Evolutionary conservation across 495 filamentous ascomycete genomes (phyloP), one percentile per base, ranked within the genome.

Genomic region (Penicillium canariense): DNA sequence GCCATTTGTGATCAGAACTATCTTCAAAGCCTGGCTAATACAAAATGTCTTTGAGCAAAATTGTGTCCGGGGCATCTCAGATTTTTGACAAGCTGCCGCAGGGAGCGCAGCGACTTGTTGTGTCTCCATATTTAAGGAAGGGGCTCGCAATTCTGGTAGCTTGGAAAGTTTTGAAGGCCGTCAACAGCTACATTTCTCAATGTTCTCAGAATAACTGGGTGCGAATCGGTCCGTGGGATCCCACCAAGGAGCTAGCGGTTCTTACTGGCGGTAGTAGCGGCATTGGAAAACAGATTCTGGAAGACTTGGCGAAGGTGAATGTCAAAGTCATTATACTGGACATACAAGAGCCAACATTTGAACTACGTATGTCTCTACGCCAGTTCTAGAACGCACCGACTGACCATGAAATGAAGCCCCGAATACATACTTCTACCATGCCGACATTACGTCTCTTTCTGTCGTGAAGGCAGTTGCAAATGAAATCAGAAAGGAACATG

Each of bases 221-320:
- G 0, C 43, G 26, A 22, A 17, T 38, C 1, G n/a, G 15, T 14
- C 14, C 54, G n/a, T 58, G 55, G 55, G 30, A 58, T 15, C 18
- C 30, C 9, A 23, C 30, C 6, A 10, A 22, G 10, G 86, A 89
- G 68, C 76, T 87, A 46, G 82, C 85, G 1, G 65, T 87, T 11
- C 74, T 88, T 42, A 87, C 85, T 1, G 85, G 86, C 9, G 85
- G 84, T 4, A 76, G 80, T 18, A 78, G 78, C 47, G 86, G 84
- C 2, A 86, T 87, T 60, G 85, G 85, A 5, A 78, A 74, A n/a
- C 61, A 76, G 4, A 70, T 87, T 4, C 82, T 85, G 10, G 69
- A 73, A 56, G 62, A 83, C n/a, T 66, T 89, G 0, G 77, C 77
- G 1, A 78, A 81, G 62, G 56, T 52, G 43, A 71, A 73, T 5